Base-by-base conservation (phyloP, 805 yeast species). In the Yamadazyma sp. region DNA sequence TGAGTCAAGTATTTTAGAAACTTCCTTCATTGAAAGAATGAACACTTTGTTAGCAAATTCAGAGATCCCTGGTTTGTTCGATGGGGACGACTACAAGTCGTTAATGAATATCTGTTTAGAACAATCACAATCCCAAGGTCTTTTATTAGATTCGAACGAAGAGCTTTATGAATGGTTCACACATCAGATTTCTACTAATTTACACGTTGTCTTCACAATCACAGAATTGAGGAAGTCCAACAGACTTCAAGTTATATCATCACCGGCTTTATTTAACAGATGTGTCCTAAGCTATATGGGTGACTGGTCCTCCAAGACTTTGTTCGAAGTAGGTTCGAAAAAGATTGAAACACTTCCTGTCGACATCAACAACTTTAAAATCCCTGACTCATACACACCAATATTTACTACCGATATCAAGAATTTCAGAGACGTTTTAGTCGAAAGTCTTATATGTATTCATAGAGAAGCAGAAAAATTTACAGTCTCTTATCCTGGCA, bases 241-340 rank as follows among this genome's bases (percentile, higher is more conserved):
- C 1, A 47, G 52, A n/a, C 66, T 80, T 0, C 73, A 70, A 13
- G 67, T 80, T 10, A 68, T 82, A 2, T 67, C 87, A 0, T 89
- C 96, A 0, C 95, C 96, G 0, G 97, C 97, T 0, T 61, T 89
- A 22, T 81, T 86, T 58, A 89, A 89, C 50, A 66, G 98, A 50
- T 89, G 97, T 65, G 94, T 86, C 2, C 58, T 91, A 24, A 77
- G 82, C 50, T 86, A 91, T 88, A 78, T 87, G 82, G 95, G 95
- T 4, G 78, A 78, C 35, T 89, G 97, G 96, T 67, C 81, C 0
- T 39, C 45, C 3, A 40, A 49, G 0, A 61, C 87, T 0, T 54
- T 81, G 31, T 35, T 42, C 5, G 75, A 76, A 32, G 76, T 87
- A 22, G 76, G 82, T 0, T 36, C 48, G 0, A 56, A 56, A 3